Evolutionary conservation across 371 early-diverging fungal genomes (phyloP), one percentile per base, ranked within the genome.

Genomic region (Mortierella sp.): DNA sequence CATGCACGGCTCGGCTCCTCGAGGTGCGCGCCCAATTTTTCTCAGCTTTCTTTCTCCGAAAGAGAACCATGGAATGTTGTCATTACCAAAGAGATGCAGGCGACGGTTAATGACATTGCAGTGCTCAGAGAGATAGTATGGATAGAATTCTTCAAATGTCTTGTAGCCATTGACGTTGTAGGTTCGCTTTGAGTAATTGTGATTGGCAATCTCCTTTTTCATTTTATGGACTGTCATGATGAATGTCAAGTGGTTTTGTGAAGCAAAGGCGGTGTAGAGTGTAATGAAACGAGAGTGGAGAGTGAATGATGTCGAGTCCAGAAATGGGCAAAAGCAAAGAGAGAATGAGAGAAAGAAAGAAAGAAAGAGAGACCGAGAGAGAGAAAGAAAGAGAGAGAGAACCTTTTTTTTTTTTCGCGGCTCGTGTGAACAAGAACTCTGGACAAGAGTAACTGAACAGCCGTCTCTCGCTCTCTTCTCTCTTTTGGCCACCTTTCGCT

Each of bases 51-150:
- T 37, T 9, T 37, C 9, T 37, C 37, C 37, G 3, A 37, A 37
- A 5, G 5, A 37, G 9, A 37, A 9, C 14, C 16, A 26, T 9
- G 9, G 37, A 37, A 9, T 37, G 5, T 37, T 37, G 37, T 37
- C 37, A 14, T 57, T 84, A 86, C 90, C 86, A 43, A 83, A 60
- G 21, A 90, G 57, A 55, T 90, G 90, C 4, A 90, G 81, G 28
- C 89, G 81, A 30, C 90, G 81, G 65, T 86, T 87, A 37, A 74
- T 85, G n/a, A 64, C 46, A 70, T 88, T 84, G 65, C 86, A 85
- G 66, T 88, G 88, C 64, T 89, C 89, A 15, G 89, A 89, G 30
- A 92, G 82, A 62, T 91, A 92, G 62, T 86, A 91, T n/a, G 91
- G 91, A 68, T 90, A 92, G 60, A 92, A 91, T 12, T 79, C 84